phyloP scores from a whole-genome alignment of 73 alveolate genomes.

The Effrenium voratum region DNA sequence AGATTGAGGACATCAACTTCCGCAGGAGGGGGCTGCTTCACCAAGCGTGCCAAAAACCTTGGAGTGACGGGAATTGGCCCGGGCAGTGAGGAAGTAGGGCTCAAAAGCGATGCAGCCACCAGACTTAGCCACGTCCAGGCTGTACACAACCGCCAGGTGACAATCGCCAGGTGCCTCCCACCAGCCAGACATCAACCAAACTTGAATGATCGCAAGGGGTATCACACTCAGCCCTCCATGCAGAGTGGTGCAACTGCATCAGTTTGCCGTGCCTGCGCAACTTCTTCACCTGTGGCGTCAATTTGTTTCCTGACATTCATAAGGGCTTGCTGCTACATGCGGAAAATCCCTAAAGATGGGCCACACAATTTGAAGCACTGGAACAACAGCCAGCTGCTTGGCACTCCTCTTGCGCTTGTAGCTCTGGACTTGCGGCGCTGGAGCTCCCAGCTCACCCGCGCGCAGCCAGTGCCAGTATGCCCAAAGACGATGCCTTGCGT shows the following conservation, averaged over 20 bases:
- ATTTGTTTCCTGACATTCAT: conserved; percentile 22
- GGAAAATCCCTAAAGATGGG: too few relatives aligned
- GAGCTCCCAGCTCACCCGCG: conserved; percentile 81
- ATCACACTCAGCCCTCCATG: neutral
- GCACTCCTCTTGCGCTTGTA: conserved; percentile 76
- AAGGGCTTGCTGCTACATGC: neutral
- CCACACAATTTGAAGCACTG: too few relatives aligned
- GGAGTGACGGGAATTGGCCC: too few relatives aligned
- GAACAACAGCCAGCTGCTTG: too few relatives aligned
- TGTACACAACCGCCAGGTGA: conserved; percentile 63
- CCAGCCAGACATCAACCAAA: neutral
- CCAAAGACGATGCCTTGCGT: conserved; percentile 76
- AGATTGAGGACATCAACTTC: conserved; percentile 47
- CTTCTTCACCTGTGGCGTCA: conserved; percentile 49
- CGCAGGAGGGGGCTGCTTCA: neutral
- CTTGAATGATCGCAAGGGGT: neutral
- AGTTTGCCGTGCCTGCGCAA: conserved; percentile 22
- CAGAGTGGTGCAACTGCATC: neutral
- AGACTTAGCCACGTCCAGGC: conserved; percentile 68
- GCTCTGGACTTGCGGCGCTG: conserved; percentile 91
- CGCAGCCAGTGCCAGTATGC: conserved; percentile 94
- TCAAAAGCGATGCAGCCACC: neutral
- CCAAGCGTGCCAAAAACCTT: conserved; percentile 42
- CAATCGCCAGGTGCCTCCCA: conserved; percentile 71
- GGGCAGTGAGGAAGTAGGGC: neutral